These are phyloP conservation scores for Alternaria sp. DNA, from an alignment of 2,329 filamentous ascomycete species.

Conservation along the genomic window DNA sequence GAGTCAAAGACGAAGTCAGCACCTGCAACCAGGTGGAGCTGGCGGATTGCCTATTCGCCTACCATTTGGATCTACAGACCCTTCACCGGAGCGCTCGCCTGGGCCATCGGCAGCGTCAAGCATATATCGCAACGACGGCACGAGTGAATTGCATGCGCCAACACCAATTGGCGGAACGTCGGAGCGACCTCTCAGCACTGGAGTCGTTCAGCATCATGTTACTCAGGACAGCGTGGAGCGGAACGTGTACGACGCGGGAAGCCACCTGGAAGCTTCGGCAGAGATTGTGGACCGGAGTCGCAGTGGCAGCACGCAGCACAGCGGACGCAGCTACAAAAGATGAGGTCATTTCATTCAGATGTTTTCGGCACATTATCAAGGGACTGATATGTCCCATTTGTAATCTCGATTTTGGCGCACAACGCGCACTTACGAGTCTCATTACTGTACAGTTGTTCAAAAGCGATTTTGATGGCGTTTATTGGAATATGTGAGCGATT, in stretches of 20 bases:
- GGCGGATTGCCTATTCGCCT: constrained; percentile 41
- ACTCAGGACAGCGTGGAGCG: constrained; percentile 51
- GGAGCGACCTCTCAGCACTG: constrained; percentile 49
- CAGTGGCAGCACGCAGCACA: constrained; percentile 46
- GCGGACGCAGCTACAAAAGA: constrained; percentile 27
- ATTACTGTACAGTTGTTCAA: constrained; percentile 33
- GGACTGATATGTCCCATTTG: constrained; percentile 9
- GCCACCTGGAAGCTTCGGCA: constrained; percentile 47
- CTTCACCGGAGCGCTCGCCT: constrained; percentile 48
- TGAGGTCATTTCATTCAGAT: constrained; percentile 5
- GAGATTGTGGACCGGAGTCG: constrained; percentile 50
- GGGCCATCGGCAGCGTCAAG: constrained; percentile 48
- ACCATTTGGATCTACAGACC: constrained; percentile 49
- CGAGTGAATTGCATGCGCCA: constrained; percentile 28
- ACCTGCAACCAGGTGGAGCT: constrained; percentile 40
- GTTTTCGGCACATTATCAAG: constrained; percentile 13
- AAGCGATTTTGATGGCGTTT: constrained; percentile 26
- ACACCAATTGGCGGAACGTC: constrained; percentile 22
- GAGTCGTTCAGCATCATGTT: constrained; percentile 51
- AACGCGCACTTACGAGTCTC: constrained; percentile 35
- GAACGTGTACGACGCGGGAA: constrained; percentile 40
- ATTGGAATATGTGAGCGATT: constrained; percentile 4
- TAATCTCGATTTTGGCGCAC: constrained; percentile 13
- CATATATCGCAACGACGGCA: constrained; percentile 37
- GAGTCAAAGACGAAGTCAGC: constrained; percentile 25